phyloP scores from a whole-genome alignment of 139 green algal species.

The Spirogloea muscicola region DNA sequence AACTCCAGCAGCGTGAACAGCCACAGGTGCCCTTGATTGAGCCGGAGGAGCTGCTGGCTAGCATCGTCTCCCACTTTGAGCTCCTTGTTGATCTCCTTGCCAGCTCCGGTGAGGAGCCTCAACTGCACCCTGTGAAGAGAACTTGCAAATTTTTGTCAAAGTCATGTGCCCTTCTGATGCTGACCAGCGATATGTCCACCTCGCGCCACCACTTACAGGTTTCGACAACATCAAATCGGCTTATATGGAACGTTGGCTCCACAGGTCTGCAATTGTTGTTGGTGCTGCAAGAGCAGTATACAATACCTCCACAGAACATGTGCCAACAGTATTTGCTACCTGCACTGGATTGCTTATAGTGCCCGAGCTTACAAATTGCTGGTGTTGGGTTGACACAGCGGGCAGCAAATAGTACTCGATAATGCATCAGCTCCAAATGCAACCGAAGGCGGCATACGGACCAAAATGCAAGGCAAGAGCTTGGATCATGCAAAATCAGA shows the following conservation, averaged over 20 bases:
- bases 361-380: no score
- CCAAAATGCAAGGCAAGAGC: no score
- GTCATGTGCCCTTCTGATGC: not conserved
- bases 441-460: no score
- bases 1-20: constrained; percentile 49
- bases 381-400: no score
- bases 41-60: constrained; percentile 43
- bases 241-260: constrained; percentile 28
- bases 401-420: no score
- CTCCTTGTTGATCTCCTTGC: not conserved
- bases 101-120: not conserved
- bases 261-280: no score
- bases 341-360: no score
- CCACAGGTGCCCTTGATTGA: not conserved
- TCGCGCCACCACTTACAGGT: not conserved
- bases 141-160: not conserved
- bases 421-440: no score
- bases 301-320: no score
- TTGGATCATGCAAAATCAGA: no score
- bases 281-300: no score
- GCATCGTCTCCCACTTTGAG: constrained; percentile 59
- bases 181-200: not conserved
- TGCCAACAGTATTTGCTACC: no score
- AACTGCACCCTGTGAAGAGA: not conserved
- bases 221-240: constrained; percentile 18